Base-by-base conservation (phyloP, 208 protist species). In the Leishmania tropica region DNA sequence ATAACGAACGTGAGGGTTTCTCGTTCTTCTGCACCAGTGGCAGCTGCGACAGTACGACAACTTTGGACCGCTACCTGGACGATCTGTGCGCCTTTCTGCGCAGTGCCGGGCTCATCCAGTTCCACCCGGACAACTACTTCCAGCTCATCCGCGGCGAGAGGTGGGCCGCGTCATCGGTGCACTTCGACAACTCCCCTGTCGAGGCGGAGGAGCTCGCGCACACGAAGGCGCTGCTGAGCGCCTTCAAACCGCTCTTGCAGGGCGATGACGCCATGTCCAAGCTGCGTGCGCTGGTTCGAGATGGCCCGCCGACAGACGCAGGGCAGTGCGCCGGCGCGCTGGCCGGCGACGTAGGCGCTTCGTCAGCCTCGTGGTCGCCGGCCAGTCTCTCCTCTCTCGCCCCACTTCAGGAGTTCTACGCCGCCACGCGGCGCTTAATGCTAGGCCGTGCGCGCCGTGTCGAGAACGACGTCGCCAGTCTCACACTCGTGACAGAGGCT, bases 71-170 rank as follows among this genome's bases (percentile, higher is more conserved):
- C n/a, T 96, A 97, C 72, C 71, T 96, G 48, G 90, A 96, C 51
- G 87, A 91, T 56, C 83, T 97, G 28, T 92, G 87, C 35, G 81
- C 64, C 2, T 95, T 97, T 76, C 80, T 97, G 47, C 78, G 64
- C 4, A 77, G 73, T 11, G 89, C 89, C 28, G 87, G 91, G n/a
- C 85, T 96, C 5, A 90, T 97, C 70, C 93, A 96, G 70, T 78
- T 87, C 19, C 92, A 96, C 84, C 93, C 95, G 4, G 91, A 96
- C 19, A 87, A 94, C 68, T 97, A 90, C 78, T 96, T 97, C 54
- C 74, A 89, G 54, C 89, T 91, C 68, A 76, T 93, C 48, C 81
- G 72, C 83, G 68, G 86, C 71, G 75, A 79, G 70, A 53, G 81
- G 85, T 86, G 76, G 81, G 62, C 72, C 21, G 72, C 11, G 37